Evolutionary conservation across 257 asterid genomes (phyloP).

Genomic region (Fraxinus pennsylvanica): DNA sequence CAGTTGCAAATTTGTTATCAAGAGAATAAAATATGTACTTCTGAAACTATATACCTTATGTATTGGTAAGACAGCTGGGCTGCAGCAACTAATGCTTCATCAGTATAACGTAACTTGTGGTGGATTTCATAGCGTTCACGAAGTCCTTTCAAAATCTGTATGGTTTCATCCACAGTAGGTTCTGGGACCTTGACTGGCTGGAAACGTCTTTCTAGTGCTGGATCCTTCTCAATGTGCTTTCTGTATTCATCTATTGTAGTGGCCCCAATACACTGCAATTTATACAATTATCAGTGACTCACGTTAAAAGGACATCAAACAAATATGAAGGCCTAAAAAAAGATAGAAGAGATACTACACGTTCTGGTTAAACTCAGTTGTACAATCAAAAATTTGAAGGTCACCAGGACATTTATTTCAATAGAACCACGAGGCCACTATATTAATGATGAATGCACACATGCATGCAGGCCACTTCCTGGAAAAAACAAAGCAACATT

Average conservation of each 20-base stretch:
- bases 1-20: not conserved
- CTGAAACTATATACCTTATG: conserved; percentile 56
- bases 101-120: conserved; percentile 96
- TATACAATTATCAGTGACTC: not conserved
- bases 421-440: not conserved
- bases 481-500: not conserved
- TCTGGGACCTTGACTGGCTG: conserved; percentile 98
- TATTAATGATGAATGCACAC: not conserved
- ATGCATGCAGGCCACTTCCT: not conserved
- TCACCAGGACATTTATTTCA: not conserved
- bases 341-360: not conserved
- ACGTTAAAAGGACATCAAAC: not conserved
- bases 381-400: not conserved
- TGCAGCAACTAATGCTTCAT: conserved; percentile 82
- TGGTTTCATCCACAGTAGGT: conserved; percentile 90
- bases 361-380: not conserved
- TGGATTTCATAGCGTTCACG: conserved; percentile 90
- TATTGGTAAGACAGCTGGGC: conserved; percentile 87
- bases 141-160: conserved; percentile 87
- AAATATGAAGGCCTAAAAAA: not conserved
- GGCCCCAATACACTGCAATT: conserved; percentile 89
- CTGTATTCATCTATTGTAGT: conserved; percentile 92
- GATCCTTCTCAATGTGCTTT: conserved; percentile 92
- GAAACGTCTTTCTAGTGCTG: conserved; percentile 90
- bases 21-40: not conserved